Conservation (phyloP, 495 filamentous ascomycete species). For the Chaetomidium leptoderma region DNA sequence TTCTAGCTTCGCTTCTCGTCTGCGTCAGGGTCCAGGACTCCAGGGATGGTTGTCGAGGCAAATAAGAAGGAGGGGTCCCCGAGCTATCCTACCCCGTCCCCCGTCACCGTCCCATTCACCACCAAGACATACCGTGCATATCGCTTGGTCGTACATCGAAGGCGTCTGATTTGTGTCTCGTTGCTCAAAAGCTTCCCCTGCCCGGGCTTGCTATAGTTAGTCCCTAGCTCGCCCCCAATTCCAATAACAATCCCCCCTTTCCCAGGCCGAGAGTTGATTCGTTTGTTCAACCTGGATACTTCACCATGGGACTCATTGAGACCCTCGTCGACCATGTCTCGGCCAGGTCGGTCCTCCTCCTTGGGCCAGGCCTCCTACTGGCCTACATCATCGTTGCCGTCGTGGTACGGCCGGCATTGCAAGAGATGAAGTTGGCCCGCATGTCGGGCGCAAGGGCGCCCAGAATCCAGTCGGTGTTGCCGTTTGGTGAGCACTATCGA, state of each 20-base stretch:
- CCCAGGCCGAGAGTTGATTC: background rate
- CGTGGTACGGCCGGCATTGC: constrained; percentile 22
- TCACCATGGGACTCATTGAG: constrained; percentile 43
- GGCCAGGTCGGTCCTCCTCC: constrained; percentile 28
- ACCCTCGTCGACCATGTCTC: constrained; percentile 36
- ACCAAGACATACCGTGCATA: background rate
- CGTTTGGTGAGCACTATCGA: constrained; percentile 27
- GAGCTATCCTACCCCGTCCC: background rate
- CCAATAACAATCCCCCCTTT: background rate
- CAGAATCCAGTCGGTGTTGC: constrained; percentile 23
- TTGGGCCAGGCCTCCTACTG: constrained; percentile 28
- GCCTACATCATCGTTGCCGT: constrained; percentile 28
- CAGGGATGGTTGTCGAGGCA: too few species aligned
- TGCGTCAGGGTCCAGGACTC: too few species aligned
- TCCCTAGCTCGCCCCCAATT: background rate
- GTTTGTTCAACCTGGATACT: background rate
- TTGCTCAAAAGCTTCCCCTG: background rate
- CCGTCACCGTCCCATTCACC: background rate
- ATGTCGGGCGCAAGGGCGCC: constrained; percentile 36
- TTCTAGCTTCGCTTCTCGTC: too few species aligned
- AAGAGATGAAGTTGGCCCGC: constrained; percentile 38
- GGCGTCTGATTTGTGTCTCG: background rate
- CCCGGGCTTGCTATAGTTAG: too few species aligned
- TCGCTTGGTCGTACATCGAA: background rate
- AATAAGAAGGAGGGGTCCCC: background rate